Conservation (phyloP, 768 basidiomycete genomes). For the Aureoboletus auriporus region DNA sequence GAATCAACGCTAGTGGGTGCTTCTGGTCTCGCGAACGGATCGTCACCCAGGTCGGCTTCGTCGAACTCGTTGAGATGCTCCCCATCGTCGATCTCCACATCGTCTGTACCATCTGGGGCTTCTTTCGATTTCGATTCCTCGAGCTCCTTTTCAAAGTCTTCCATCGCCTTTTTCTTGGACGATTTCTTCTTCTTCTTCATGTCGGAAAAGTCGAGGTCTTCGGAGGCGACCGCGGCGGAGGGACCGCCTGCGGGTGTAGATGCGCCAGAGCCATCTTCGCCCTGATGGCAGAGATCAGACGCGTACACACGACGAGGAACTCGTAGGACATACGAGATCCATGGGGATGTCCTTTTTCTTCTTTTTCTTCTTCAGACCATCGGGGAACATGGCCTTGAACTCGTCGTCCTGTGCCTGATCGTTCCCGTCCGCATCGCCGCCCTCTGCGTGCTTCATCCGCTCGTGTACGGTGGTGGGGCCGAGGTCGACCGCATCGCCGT, state of each 20-base stretch:
- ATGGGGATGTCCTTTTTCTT: conserved; percentile 90
- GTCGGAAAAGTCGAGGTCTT: conserved; percentile 92
- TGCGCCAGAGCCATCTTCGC: conserved; percentile 59
- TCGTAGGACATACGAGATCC: conserved; percentile 55
- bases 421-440: conserved; percentile 30
- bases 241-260: conserved; percentile 47
- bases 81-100: conserved; percentile 54
- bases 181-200: conserved; percentile 96
- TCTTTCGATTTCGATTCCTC: conserved; percentile 66
- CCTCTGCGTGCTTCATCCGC: conserved; percentile 53
- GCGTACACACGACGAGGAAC: not conserved
- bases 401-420: conserved; percentile 67
- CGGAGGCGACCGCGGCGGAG: conserved; percentile 46
- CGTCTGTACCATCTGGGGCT: conserved; percentile 56
- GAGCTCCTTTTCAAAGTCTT: conserved; percentile 93
- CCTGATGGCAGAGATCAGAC: conserved; percentile 34
- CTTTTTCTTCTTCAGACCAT: conserved; percentile 88
- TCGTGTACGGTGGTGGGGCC: conserved; percentile 75
- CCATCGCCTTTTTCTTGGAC: conserved; percentile 87
- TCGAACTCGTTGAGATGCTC: conserved; percentile 67
- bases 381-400: conserved; percentile 75
- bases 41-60: conserved; percentile 84
- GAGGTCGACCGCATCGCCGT: conserved; percentile 72
- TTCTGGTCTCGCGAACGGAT: conserved; percentile 68
- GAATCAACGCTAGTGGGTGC: conserved; percentile 60